Evolutionary conservation across 306 rosid genomes (phyloP).

Genomic region (Neltuma alba): DNA sequence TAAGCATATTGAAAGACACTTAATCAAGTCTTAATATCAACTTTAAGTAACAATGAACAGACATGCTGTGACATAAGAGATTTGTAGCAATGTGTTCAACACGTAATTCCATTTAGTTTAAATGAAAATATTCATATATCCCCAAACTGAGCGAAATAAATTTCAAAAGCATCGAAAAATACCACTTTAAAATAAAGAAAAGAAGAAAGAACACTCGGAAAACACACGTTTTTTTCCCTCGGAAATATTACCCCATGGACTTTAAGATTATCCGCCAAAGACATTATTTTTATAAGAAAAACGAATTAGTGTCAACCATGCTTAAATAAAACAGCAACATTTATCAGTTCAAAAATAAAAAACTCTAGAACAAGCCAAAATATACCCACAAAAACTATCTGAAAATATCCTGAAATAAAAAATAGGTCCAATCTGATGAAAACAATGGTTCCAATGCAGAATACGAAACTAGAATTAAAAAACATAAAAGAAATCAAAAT

Average conservation of each 20-base stretch:
- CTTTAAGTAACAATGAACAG: neutral
- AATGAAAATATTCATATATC: neutral
- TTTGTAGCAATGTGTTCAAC: neutral
- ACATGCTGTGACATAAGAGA: neutral
- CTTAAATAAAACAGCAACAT: neutral
- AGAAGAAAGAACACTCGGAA: neutral
- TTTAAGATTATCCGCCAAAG: neutral
- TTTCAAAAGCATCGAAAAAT: neutral
- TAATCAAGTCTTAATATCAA: neutral
- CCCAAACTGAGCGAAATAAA: neutral
- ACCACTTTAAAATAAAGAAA: neutral
- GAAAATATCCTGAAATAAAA: neutral
- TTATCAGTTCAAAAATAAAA: constrained; percentile 4
- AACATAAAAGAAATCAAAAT: constrained; percentile 22
- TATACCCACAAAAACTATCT: constrained; percentile 14
- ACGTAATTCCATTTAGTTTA: neutral
- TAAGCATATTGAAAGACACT: neutral
- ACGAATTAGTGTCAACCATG: neutral
- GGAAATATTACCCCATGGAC: neutral
- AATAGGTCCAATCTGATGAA: too few species aligned
- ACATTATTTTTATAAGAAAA: too few species aligned
- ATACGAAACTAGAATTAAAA: constrained; percentile 3
- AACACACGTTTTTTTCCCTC: neutral
- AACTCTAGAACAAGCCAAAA: constrained; percentile 30
- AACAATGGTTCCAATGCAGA: constrained; percentile 18